Evolutionary conservation across 2,329 filamentous ascomycete genomes (phyloP), one percentile per base, ranked within the genome.

Genomic region (Talaromyces sp.): DNA sequence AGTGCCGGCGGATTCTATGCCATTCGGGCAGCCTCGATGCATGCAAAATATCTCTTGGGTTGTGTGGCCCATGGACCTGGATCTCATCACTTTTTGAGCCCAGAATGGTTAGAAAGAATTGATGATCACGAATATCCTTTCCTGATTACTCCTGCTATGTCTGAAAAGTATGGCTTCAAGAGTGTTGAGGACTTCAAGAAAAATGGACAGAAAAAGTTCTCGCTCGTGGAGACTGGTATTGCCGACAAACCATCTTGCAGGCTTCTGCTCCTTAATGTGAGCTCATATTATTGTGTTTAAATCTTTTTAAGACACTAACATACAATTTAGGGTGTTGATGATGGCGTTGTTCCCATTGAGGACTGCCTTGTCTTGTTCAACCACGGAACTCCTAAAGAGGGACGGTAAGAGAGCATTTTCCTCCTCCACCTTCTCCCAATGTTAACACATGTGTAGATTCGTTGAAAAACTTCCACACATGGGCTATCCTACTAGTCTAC

Each of bases 41-140:
- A 90, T 70, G 75, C 77, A 18, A 70, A 78, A 0, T 73, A 75
- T 9, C 73, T 91, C 23, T 72, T 75, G 0, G 88, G 87, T 0
- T 74, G 75, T 27, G 79, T 90, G 23, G 87, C 85, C 1, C 86
- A 89, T 73, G 87, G 87, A 0, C 86, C 86, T 0, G 86, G 86
- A 0, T 80, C 79, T 12, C 87, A 89, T 72, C 79, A 85, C 68
- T 88, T 88, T 69, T 85, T 87, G 69, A 81, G 80, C 7, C 70
- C 73, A 1, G 82, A 82, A 36, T 89, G 87, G 87, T 72, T 90
- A 42, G 80, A 82, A 57, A 81, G 78, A 66, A 85, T 84, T 0
- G 85, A 89, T 65, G 82, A 85, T 23, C 86, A 89, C 66, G 87
- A 90, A 74, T 90, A 88, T 70, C 86, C 86, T 1, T 88, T 88